These are phyloP conservation scores for Aphanomyces astaci DNA, from an alignment of 352 stramenopile genomes.

Conservation along the genomic window DNA sequence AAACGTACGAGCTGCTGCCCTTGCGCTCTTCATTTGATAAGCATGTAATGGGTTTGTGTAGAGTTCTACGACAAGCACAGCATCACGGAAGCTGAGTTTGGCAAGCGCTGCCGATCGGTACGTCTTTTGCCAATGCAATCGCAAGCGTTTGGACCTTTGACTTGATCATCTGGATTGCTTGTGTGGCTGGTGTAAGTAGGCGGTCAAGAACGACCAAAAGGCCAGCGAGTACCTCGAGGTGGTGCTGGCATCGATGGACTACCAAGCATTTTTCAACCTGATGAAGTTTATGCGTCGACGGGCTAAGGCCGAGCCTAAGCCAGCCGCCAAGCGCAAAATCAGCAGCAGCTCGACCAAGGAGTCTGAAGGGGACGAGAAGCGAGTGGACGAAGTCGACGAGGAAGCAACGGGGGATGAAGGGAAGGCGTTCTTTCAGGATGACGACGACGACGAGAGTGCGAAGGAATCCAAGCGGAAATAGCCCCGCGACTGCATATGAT, in stretches of 20 bases:
- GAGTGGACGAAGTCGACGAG: not conserved
- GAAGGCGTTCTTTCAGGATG: constrained; percentile 9
- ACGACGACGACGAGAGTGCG: constrained; percentile 26
- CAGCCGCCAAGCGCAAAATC: constrained; percentile 9
- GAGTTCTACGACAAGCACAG: constrained; percentile 44
- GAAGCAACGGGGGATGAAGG: not conserved
- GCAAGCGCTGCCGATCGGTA: constrained; percentile 34
- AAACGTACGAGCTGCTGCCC: constrained; percentile 29
- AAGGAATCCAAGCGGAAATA: constrained; percentile 26
- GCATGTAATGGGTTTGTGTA: constrained; percentile 19
- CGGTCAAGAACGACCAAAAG: constrained; percentile 48
- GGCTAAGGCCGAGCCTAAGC: constrained; percentile 35
- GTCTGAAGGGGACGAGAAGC: not conserved
- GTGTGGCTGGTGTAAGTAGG: constrained; percentile 18
- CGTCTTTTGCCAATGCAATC: not conserved
- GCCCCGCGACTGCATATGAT: too few species aligned
- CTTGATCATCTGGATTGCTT: too few species aligned
- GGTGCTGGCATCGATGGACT: constrained; percentile 71
- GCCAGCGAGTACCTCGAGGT: constrained; percentile 65
- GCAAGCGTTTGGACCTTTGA: too few species aligned
- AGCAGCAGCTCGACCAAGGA: constrained; percentile 5
- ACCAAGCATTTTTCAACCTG: constrained; percentile 57
- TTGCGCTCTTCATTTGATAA: not conserved
- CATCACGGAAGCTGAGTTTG: constrained; percentile 55
- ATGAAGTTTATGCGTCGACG: constrained; percentile 66